These are phyloP conservation scores for Metschnikowia rubicola DNA, from an alignment of 805 yeast species.

Conservation along the genomic window DNA sequence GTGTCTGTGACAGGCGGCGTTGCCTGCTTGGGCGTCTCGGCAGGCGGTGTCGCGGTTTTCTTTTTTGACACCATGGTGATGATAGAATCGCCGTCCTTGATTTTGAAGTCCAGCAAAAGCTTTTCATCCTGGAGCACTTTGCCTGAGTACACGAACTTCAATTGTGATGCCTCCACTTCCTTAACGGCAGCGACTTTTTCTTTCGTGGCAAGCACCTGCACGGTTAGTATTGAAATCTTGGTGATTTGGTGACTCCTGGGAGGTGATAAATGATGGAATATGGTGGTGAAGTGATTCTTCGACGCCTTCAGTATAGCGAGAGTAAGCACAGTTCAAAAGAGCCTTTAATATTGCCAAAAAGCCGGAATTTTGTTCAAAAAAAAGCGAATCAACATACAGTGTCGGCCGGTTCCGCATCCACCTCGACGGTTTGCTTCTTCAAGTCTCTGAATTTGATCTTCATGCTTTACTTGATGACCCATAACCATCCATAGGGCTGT, in stretches of 20 bases:
- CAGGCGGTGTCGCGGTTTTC: conserved; percentile 27
- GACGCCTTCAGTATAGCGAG: too few relatives aligned
- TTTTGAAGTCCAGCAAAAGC: conserved; percentile 63
- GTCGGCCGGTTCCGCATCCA: conserved; percentile 69
- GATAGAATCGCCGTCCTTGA: conserved; percentile 83
- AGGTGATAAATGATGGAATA: too few relatives aligned
- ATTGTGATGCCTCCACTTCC: conserved; percentile 65
- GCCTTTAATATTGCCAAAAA: too few relatives aligned
- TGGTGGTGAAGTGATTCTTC: too few relatives aligned
- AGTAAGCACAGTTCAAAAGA: too few relatives aligned
- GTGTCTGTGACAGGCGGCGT: background rate
- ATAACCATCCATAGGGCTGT: background rate
- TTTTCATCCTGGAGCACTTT: conserved; percentile 85
- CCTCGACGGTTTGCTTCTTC: conserved; percentile 81
- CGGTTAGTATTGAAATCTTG: conserved; percentile 7
- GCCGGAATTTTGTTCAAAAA: too few relatives aligned
- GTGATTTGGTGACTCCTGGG: too few relatives aligned
- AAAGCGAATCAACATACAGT: conserved; percentile 45
- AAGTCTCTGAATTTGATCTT: conserved; percentile 84
- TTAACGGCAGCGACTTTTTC: conserved; percentile 66
- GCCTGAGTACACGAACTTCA: conserved; percentile 89
- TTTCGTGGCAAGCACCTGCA: conserved; percentile 61
- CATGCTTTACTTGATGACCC: conserved; percentile 41
- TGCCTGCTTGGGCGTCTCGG: conserved; percentile 1
- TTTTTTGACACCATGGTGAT: conserved; percentile 80